Base-by-base conservation (phyloP, 352 stramenopile genomes). In the Phytophthora litchii region DNA sequence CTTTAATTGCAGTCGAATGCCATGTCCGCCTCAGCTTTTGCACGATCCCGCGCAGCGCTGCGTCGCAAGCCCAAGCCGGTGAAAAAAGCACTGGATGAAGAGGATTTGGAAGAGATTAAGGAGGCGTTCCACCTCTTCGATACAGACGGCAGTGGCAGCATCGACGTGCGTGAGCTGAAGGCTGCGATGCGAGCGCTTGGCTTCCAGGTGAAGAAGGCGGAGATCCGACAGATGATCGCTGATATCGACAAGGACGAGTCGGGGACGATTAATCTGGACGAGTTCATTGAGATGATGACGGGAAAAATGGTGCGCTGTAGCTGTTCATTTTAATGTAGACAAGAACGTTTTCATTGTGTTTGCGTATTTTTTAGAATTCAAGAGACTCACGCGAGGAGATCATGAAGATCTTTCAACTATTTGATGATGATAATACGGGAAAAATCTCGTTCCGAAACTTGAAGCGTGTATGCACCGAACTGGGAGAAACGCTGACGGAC, bases 201-300 rank as follows among this genome's bases (percentile, higher is more conserved):
- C 1, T 98, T 98, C 63, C 89, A 97, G 54, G 83, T 95, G 11
- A 97, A 97, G 73, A 97, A 97, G 71, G 82, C 83, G 5, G 92
- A 98, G 72, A 96, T 98, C 53, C 78, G 87, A 16, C 72, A 94
- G 64, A 92, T 98, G 83, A 92, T 98, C 60, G 78, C 86, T 5
- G 88, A 98, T 62, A 91, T 98, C n/a, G 91, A 97, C 74, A 97
- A 98, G 58, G 92, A 98, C 67, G 89, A 97, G 60, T 95, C 82
- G 7, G 80, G 80, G 3, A 80, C 86, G 27, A 84, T 96, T 67
- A 78, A 97, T 54, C 86, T 96, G 71, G 88, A 97, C 64, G 92
- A 98, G 60, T 98, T 98, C 67, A 86, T 97, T 27, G 92, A 98
- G 64, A 97, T 98, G 83, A 96, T 97, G 73, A 97, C 90, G 1